Evolutionary conservation across 2,329 filamentous ascomycete species (phyloP).

Genomic region (Penicillium sclerotigenum): DNA sequence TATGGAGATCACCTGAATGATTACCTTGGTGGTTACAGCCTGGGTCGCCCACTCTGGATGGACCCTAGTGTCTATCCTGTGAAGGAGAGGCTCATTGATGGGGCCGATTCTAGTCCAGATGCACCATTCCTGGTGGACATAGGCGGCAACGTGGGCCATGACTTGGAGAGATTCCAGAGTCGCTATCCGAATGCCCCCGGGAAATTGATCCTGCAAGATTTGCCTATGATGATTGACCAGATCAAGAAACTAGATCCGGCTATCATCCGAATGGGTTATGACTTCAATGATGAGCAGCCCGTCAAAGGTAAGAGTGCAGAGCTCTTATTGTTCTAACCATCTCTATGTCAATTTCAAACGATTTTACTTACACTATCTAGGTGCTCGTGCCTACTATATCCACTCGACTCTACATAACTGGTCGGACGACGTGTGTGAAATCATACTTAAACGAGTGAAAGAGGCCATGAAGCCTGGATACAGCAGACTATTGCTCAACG

Average conservation of each 20-base stretch:
- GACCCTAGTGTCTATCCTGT: neutral
- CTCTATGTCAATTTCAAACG: neutral
- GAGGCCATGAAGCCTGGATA: constrained; percentile 2
- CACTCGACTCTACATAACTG: neutral
- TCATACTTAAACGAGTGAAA: neutral
- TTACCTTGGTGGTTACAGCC: neutral
- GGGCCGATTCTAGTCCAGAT: neutral
- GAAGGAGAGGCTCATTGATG: neutral
- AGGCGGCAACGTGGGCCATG: constrained; percentile 1
- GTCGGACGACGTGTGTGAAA: constrained; percentile 3
- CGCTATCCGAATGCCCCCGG: neutral
- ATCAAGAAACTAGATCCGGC: constrained; percentile 1
- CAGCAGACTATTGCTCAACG: constrained; percentile 2
- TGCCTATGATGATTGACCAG: constrained; percentile 1
- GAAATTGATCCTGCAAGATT: constrained; percentile 2
- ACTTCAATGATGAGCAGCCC: constrained; percentile 2
- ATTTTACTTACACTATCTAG: neutral
- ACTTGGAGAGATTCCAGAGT: neutral
- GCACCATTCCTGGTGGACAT: constrained; percentile 1
- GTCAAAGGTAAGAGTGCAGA: neutral
- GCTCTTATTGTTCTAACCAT: neutral
- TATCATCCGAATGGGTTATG: constrained; percentile 3
- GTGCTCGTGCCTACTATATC: constrained; percentile 3
- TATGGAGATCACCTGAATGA: neutral
- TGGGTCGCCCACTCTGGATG: neutral